phyloP scores from a whole-genome alignment of 2,329 filamentous ascomycete genomes.

The Sporothrix humicola region DNA sequence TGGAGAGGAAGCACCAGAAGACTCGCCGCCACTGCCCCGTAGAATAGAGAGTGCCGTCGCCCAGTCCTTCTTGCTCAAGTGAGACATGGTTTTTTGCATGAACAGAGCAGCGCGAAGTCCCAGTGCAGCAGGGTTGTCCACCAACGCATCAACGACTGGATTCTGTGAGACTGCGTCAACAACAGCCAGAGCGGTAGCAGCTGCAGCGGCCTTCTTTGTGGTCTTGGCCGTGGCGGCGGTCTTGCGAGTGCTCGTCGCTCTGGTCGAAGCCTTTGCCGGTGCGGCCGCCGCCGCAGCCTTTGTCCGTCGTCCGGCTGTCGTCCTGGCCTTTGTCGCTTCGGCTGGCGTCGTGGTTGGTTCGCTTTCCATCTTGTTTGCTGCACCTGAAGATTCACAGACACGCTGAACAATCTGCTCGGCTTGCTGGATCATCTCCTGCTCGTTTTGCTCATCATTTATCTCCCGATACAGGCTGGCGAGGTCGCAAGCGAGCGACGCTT shows the following conservation, averaged over 20 bases:
- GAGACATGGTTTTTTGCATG: conserved; percentile 52
- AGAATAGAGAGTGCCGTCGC: conserved; percentile 62
- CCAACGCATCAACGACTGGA: neutral
- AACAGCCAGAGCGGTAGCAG: neutral
- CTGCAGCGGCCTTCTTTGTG: conserved; percentile 17
- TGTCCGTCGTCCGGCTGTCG: conserved; percentile 35
- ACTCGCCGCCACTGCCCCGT: conserved; percentile 42
- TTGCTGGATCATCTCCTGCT: conserved; percentile 52
- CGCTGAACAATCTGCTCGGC: conserved; percentile 52
- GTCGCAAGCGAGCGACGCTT: conserved; percentile 58
- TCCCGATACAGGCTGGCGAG: conserved; percentile 62
- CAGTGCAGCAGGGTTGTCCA: conserved; percentile 41
- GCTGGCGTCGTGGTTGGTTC: neutral
- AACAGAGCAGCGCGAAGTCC: conserved; percentile 49
- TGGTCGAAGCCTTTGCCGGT: conserved; percentile 42
- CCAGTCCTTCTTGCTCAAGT: conserved; percentile 61
- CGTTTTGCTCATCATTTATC: conserved; percentile 53
- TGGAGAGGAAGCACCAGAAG: neutral
- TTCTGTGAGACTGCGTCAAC: neutral
- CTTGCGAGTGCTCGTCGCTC: conserved; percentile 39
- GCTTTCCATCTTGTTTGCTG: neutral
- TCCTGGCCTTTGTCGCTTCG: neutral
- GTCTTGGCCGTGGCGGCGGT: conserved; percentile 40
- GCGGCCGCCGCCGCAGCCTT: conserved; percentile 38
- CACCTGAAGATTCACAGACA: neutral